Evolutionary conservation across 108 stramenopile species (phyloP).

Genomic region (Tribonema minus): DNA sequence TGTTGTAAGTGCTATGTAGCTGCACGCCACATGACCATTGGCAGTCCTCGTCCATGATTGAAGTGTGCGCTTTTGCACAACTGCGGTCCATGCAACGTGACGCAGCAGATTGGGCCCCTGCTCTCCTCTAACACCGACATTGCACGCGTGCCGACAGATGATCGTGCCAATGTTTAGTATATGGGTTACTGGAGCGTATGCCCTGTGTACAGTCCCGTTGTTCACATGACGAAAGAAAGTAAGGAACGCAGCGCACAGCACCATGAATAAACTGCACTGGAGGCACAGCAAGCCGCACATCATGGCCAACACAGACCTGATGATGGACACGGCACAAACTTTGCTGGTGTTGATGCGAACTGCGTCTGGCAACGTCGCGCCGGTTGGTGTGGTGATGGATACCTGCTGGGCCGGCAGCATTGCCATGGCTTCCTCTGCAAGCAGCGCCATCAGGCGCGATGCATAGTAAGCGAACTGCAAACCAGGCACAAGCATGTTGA

Average conservation of each 20-base stretch:
- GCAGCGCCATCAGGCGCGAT: conserved; percentile 20
- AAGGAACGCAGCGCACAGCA: conserved; percentile 72
- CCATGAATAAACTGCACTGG: too few species aligned
- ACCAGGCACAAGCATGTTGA: too few species aligned
- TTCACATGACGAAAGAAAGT: conserved; percentile 61
- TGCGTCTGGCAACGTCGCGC: conserved; percentile 23
- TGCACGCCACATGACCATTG: not conserved
- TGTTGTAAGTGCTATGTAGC: not conserved
- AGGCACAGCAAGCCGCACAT: too few species aligned
- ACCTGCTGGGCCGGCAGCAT: not conserved
- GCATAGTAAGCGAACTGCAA: conserved; percentile 46
- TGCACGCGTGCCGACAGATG: not conserved
- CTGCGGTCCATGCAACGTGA: not conserved
- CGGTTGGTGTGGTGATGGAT: conserved; percentile 38
- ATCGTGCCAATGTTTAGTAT: not conserved
- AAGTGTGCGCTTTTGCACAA: not conserved
- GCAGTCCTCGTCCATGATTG: not conserved
- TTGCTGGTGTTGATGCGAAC: conserved; percentile 17
- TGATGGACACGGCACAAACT: conserved; percentile 78
- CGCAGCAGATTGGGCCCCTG: too few species aligned
- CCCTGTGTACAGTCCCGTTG: conserved; percentile 60
- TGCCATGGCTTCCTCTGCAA: conserved; percentile 42
- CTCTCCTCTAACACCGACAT: too few species aligned
- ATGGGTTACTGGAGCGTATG: not conserved
- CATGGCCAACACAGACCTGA: conserved; percentile 85